Conservation (phyloP, 176 grass and related monocot genomes). For the Elaeis guineensis region DNA sequence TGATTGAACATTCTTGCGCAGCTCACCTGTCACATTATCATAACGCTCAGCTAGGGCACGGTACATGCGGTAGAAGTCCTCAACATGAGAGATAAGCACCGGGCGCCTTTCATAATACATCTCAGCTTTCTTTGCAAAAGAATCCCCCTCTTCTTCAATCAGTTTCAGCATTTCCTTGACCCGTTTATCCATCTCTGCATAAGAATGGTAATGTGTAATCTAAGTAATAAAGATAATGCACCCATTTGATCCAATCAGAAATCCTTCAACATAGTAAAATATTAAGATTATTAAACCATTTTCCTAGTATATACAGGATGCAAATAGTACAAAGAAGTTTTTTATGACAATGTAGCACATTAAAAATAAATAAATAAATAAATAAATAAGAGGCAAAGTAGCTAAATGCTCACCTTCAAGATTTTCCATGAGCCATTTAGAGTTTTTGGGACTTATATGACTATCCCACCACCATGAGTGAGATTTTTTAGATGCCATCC, state of each 20-base stretch:
- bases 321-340: too few relatives aligned
- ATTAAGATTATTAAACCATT: too few relatives aligned
- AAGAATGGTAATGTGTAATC: constrained; percentile 5
- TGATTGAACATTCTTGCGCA: constrained; percentile 65
- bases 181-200: constrained; percentile 76
- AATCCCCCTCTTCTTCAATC: constrained; percentile 88
- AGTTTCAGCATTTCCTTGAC: constrained; percentile 93
- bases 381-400: too few relatives aligned
- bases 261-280: too few relatives aligned
- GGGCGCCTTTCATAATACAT: constrained; percentile 78
- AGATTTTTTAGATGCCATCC: constrained; percentile 62
- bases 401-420: constrained; percentile 46
- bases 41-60: constrained; percentile 91
- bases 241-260: too few relatives aligned
- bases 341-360: background rate
- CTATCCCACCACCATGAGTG: constrained; percentile 98
- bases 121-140: constrained; percentile 92
- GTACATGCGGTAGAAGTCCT: constrained; percentile 93
- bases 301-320: too few relatives aligned
- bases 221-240: too few relatives aligned
- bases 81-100: constrained; percentile 59
- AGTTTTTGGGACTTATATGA: constrained; percentile 85
- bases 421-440: constrained; percentile 86
- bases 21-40: constrained; percentile 83
- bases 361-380: too few relatives aligned